Evolutionary conservation across 2,329 filamentous ascomycete genomes (phyloP), one percentile per base, ranked within the genome.

Genomic region (Colletotrichum abscissum): DNA sequence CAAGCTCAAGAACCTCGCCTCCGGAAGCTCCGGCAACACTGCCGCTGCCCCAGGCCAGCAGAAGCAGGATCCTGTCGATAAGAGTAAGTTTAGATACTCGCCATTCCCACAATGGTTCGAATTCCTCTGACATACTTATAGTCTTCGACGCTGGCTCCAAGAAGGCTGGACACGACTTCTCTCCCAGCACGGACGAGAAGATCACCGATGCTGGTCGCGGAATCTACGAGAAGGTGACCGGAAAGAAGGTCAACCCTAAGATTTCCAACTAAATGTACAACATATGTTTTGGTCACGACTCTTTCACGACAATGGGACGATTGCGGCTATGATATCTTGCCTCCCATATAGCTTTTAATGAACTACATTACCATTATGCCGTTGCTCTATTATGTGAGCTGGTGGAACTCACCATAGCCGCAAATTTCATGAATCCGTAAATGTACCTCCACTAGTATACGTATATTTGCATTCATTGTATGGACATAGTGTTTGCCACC

Each of bases 61-160:
- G 7, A 75, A 81, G 77, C 16, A 79, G 35, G 84, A 85, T 75
- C 83, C 83, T 72, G 76, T 80, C 2, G 83, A 84, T 76, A 84
- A 84, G 80, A 82, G 83, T 84, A 73, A 26, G 77, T 12, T 63
- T 16, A 24, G 26, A 11, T 16, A 46, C 35, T 57, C 5, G 7
- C 11, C 0, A 33, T 5, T 5, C 2, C 24, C 12, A 1, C 7
- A n/a, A n/a, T n/a, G 16, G 19, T 0, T 49, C 6, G 42, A 9
- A n/a, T 1, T 9, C 6, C 19, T 7, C 42, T 49, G 12, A 52
- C 16, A 22, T 30, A 4, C 2, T n/a, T 11, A 6, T 46, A 84
- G 82, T 77, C 33, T 80, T 83, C 52, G 76, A 73, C 58, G 75
- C 77, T 63, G 77, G 46, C 28, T 73, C 79, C 75, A 79, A 82